Evolutionary conservation across 1,139 yeast genomes (phyloP).

Genomic region (Petasospora fabianii): DNA sequence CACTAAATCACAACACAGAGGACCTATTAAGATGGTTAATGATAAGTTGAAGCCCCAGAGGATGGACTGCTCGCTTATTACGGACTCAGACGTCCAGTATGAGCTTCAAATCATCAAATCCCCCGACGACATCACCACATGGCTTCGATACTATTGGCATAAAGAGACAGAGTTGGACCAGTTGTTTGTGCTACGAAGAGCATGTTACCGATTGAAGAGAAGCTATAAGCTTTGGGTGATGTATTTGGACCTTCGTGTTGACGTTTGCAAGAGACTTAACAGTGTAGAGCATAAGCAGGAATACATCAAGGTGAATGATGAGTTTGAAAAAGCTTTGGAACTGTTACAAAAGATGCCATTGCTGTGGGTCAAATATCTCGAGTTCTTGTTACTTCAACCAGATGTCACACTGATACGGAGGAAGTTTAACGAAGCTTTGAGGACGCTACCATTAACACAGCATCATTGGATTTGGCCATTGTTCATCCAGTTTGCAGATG

Average conservation of each 20-base stretch:
- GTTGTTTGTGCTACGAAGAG: constrained; percentile 50
- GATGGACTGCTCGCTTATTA: not conserved
- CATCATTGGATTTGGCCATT: constrained; percentile 63
- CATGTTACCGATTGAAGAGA: constrained; percentile 44
- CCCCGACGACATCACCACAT: constrained; percentile 41
- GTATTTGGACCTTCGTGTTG: constrained; percentile 44
- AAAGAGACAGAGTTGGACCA: constrained; percentile 35
- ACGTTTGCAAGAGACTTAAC: constrained; percentile 30
- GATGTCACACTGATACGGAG: constrained; percentile 44
- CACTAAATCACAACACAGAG: no score
- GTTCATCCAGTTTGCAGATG: constrained; percentile 49
- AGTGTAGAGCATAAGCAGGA: constrained; percentile 25
- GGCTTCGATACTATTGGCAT: constrained; percentile 52
- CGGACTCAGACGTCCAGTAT: constrained; percentile 36
- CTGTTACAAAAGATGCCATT: constrained; percentile 43
- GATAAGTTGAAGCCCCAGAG: no score
- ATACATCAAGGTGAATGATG: constrained; percentile 34
- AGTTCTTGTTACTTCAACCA: constrained; percentile 37
- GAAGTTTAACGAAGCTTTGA: constrained; percentile 52
- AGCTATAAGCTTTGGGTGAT: constrained; percentile 54
- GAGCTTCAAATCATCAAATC: constrained; percentile 46
- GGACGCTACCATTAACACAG: constrained; percentile 44
- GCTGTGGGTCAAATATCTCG: constrained; percentile 56
- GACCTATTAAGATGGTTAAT: no score
- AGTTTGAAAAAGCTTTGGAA: constrained; percentile 48